Conservation (phyloP, 1,284 basidiomycete species). For the Chondrostereum purpureum region DNA sequence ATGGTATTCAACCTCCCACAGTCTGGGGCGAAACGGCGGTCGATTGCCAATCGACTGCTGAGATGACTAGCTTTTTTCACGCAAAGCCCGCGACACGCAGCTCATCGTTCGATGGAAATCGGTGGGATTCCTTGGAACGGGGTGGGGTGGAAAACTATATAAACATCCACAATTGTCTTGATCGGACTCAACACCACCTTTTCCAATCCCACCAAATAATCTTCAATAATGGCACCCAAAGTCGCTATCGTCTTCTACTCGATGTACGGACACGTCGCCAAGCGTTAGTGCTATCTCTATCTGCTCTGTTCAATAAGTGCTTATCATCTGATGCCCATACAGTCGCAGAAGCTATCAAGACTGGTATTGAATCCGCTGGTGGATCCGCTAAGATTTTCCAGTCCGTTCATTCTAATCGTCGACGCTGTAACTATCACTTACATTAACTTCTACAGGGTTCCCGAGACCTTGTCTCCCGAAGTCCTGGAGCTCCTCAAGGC, state of each 20-base stretch:
- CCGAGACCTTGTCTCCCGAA: constrained; percentile 81
- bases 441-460: constrained; percentile 44
- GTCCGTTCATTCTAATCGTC: neutral
- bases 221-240: constrained; percentile 35
- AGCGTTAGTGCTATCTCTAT: constrained; percentile 38
- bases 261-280: constrained; percentile 76
- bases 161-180: no score
- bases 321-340: constrained; percentile 9
- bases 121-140: no score
- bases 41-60: no score
- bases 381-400: constrained; percentile 54
- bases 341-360: constrained; percentile 79
- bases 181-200: no score
- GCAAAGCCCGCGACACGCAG: no score
- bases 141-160: no score
- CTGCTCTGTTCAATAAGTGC: neutral
- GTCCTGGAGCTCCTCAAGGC: constrained; percentile 76
- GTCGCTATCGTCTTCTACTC: constrained; percentile 81
- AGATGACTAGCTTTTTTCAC: no score
- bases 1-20: no score
- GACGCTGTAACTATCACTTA: neutral
- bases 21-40: no score
- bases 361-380: constrained; percentile 65
- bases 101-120: no score
- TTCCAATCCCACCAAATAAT: neutral